Evolutionary conservation across 768 basidiomycete genomes (phyloP).

Genomic region (Macrolepiota dolichaula): DNA sequence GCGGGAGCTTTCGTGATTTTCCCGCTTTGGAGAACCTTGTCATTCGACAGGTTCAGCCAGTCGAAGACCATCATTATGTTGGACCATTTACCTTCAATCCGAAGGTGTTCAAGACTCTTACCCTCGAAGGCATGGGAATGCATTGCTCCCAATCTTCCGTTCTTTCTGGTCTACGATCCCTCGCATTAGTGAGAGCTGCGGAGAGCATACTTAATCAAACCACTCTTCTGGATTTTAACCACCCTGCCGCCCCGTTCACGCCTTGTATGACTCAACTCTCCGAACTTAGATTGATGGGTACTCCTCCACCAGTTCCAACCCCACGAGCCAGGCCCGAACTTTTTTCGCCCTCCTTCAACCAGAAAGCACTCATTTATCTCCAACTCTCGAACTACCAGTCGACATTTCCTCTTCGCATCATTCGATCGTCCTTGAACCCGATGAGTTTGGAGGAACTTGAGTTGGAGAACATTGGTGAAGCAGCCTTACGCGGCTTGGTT

Average conservation of each 20-base stretch:
- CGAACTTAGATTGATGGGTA: conserved; percentile 1
- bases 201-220: conserved; percentile 7
- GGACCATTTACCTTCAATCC: conserved; percentile 4
- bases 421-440: neutral
- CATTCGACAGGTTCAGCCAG: neutral
- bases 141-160: neutral
- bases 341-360: conserved; percentile 2
- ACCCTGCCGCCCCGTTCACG: neutral
- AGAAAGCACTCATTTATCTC: neutral
- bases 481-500: neutral
- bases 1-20: neutral
- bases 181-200: conserved; percentile 1
- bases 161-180: neutral
- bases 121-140: conserved; percentile 2
- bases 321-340: neutral
- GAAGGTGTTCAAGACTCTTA: neutral
- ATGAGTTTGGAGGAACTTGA: conserved; percentile 2
- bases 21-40: conserved; percentile 6
- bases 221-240: neutral
- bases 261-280: conserved; percentile 5
- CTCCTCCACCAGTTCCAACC: neutral
- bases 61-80: neutral
- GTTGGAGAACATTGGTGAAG: neutral
- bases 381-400: neutral
- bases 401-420: neutral